Conservation (phyloP, 805 yeast species). For the Candida morakotiae region DNA sequence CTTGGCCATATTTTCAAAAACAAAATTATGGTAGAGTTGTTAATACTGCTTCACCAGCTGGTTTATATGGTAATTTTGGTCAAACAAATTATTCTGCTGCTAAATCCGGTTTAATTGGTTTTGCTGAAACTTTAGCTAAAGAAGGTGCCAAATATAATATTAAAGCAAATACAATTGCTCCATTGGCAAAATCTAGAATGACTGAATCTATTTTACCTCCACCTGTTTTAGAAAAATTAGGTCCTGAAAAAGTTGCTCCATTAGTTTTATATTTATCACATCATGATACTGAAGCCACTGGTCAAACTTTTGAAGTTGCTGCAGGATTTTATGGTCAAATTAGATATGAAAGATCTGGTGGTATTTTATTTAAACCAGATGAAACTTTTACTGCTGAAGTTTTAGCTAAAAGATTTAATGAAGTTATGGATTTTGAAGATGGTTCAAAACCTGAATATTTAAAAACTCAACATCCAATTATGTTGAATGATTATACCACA, state of each 20-base stretch:
- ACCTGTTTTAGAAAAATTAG: constrained; percentile 71
- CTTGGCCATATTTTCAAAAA: constrained; percentile 85
- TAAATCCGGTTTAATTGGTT: constrained; percentile 83
- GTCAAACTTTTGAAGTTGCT: constrained; percentile 86
- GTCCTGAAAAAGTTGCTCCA: constrained; percentile 91
- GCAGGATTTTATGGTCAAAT: constrained; percentile 91
- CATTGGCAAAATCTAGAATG: constrained; percentile 94
- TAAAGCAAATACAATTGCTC: constrained; percentile 82
- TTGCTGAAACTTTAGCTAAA: constrained; percentile 91
- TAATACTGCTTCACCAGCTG: constrained; percentile 97
- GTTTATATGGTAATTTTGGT: constrained; percentile 94
- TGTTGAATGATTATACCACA: constrained; percentile 65
- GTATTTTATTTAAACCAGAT: constrained; percentile 79
- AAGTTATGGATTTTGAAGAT: constrained; percentile 60
- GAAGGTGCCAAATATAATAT: constrained; percentile 89
- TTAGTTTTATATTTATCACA: constrained; percentile 78
- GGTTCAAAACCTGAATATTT: constrained; percentile 46
- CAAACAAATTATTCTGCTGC: constrained; percentile 96
- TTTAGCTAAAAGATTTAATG: constrained; percentile 61
- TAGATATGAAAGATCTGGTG: constrained; percentile 92
- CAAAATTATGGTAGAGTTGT: constrained; percentile 86
- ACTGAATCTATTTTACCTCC: constrained; percentile 88
- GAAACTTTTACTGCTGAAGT: constrained; percentile 80
- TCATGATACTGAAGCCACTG: constrained; percentile 55
- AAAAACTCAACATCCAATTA: constrained; percentile 62